Base-by-base conservation (phyloP, 345 rosid genomes). In the Acer saccharum region DNA sequence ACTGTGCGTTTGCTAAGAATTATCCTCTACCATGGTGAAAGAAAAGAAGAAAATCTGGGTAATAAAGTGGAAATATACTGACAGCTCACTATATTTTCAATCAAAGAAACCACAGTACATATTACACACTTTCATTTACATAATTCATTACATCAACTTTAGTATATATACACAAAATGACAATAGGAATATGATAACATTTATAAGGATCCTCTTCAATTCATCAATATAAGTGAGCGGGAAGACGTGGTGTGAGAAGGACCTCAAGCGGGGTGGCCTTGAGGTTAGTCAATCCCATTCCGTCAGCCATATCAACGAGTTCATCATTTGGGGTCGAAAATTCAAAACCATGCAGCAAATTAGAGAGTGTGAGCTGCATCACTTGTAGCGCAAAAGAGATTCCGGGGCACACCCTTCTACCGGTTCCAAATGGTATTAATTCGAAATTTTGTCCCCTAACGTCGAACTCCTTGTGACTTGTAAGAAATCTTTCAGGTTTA, bases 371-470 rank as follows among this genome's bases (percentile, higher is more conserved):
- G 6, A 88, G 67, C 10, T 75, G 75, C 66, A 83, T 13, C 21
- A 83, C 71, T 23, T 81, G 85, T 39, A 79, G 48, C 0, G 86
- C 89, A 27, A 86, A 76, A 1, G 79, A 74, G 10, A 79, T 48
- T 16, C 87, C 87, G 0, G 88, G 89, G 61, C 91, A 88, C 46
- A 79, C 76, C 48, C 89, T 84, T 17, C 89, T 78, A 0, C 91
- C 87, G 4, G 80, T 68, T 6, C 89, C 78, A 13, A 88, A 86
- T 2, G 91, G 89, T 7, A 88, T 71, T 5, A 74, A 39, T 50
- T 88, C 89, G 65, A 72, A 86, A 35, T 77, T 69, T 25, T 81
- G 79, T 0, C 91, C 91, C 13, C 58, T 74, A 3, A 86, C 63
- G 41, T 81, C 87, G 10, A 79, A 2, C 29, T 81, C 71, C 20